Evolutionary conservation across 1,139 yeast genomes (phyloP), one percentile per base, ranked within the genome.

Genomic region (Candida neerlandica): DNA sequence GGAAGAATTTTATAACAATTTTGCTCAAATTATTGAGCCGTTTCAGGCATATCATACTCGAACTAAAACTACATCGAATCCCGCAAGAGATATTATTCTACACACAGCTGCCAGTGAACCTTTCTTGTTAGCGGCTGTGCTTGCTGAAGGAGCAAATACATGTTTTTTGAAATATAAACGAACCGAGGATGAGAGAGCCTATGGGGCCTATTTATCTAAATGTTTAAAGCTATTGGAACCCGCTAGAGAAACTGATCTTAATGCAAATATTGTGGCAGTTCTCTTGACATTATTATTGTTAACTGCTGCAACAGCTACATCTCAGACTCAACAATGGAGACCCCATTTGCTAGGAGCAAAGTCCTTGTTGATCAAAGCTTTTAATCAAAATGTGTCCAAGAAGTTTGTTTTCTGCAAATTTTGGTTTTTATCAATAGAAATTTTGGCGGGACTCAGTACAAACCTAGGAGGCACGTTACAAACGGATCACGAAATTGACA

Each of bases 261-360:
- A 75, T 5, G 64, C 73, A 35, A 80, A 80, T 53, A 76, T 83
- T 12, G 89, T 84, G 55, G 81, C 88, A 0, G 80, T 85, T 52
- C 69, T 84, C 14, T 60, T 85, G 39, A 84, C 89, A 0, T 84
- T 84, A 1, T 67, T 85, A 12, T 65, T 85, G 42, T 63, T 85
- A 33, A 84, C 89, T 0, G 78, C 86, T 53, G 85, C 85, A 50
- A 82, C 85, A 55, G 88, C 88, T 0, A 73, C 85, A 7, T 64
- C 64, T 37, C 71, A 81, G 1, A 78, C 79, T 58, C 80, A 81
- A 45, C 79, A 80, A 55, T 85, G 90, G 90, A 70, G 89, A 53
- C 83, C 87, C 0, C 90, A 85, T 67, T 66, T 85, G 49, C 71
- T 78, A 52, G 89, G 89, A 26, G 89, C 87, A 0, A 83, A 84